Percentiles rank a stretch among this genome's conserved stretches.
Conservation (phyloP, 129 eudicot species). For the Oenanthe sinensis region DNA sequence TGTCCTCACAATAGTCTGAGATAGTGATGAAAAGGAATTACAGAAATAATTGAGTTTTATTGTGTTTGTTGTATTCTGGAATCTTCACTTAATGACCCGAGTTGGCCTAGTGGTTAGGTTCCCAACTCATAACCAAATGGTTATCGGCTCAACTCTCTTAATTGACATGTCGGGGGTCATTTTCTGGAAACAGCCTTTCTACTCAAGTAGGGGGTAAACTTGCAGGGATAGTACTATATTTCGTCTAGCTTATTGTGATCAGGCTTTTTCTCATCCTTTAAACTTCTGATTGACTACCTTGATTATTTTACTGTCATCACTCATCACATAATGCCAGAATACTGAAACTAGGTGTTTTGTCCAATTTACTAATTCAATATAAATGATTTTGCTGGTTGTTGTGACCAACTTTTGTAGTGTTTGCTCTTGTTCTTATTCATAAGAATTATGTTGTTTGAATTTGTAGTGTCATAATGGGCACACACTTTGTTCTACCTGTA, state of each 20-base stretch:
- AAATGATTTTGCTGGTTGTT: neutral
- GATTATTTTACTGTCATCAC: neutral
- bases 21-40: neutral
- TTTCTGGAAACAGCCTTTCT: no score
- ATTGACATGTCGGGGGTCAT: no score
- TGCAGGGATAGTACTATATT: neutral
- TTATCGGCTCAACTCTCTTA: no score
- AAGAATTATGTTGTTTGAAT: neutral
- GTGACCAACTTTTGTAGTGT: neutral
- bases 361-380: neutral
- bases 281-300: neutral
- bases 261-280: neutral
- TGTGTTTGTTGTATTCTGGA: neutral
- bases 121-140: no score
- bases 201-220: no score
- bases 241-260: neutral
- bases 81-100: neutral
- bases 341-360: neutral
- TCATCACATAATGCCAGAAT: neutral
- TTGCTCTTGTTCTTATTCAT: neutral
- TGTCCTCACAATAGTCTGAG: neutral
- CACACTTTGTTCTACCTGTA: constrained; percentile 48
- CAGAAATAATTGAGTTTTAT: no score
- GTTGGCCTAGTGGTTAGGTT: no score
- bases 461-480: constrained; percentile 50